phyloP scores from a whole-genome alignment of 768 basidiomycete genomes.

The Suillus subalutaceus region DNA sequence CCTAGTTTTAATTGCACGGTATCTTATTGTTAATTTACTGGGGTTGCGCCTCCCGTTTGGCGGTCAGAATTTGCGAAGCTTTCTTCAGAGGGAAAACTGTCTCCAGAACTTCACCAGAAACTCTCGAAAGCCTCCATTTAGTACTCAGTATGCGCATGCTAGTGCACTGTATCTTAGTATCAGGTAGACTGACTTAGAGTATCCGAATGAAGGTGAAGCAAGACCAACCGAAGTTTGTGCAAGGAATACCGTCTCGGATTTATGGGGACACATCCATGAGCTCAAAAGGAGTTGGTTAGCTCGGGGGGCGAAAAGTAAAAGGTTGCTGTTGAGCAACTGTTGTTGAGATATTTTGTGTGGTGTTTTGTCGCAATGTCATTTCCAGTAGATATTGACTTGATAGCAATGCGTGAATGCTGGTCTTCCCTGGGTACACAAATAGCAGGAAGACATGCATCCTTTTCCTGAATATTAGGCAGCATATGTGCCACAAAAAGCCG shows the following conservation, averaged over 20 bases:
- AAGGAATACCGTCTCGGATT: neutral
- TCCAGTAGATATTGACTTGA: neutral
- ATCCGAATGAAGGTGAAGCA: neutral
- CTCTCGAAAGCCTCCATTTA: neutral
- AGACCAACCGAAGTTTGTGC: neutral
- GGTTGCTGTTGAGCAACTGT: neutral
- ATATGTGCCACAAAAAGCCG: neutral
- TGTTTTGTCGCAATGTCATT: neutral
- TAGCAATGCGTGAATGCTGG: neutral
- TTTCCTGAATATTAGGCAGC: neutral
- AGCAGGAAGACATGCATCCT: neutral
- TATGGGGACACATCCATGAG: neutral
- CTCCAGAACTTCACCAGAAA: neutral
- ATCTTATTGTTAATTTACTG: neutral
- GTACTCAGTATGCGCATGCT: neutral
- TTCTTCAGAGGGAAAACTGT: neutral
- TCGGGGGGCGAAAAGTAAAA: neutral
- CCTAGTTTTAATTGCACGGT: neutral
- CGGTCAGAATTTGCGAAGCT: neutral
- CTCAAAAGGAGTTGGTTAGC: neutral
- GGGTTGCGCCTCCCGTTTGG: neutral
- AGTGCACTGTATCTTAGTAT: neutral
- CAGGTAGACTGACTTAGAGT: neutral
- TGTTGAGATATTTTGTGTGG: neutral
- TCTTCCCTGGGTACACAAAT: neutral